A percentile compares a stretch with the other conserved stretches of the same genome.
These are phyloP conservation scores for Ilyonectria mors-panacis DNA, from an alignment of 2,329 filamentous ascomycete genomes.

Conservation along the genomic window DNA sequence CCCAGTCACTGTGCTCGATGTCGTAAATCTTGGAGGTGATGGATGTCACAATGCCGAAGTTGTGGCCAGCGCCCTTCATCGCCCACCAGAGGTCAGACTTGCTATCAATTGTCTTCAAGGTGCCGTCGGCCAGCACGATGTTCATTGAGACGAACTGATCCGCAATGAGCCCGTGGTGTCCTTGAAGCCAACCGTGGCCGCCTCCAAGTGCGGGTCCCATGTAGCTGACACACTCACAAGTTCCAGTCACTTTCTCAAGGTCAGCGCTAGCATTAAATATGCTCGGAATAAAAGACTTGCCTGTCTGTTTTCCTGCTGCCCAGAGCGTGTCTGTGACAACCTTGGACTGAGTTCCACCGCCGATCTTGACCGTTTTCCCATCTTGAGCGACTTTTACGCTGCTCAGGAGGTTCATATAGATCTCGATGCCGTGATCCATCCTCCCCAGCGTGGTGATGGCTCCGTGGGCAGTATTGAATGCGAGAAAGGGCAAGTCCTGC, in stretches of 20 bases:
- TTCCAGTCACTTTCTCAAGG: slow-evolving; percentile 39
- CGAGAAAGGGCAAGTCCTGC: slow-evolving; percentile 64
- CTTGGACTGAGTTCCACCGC: slow-evolving; percentile 63
- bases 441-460: slow-evolving; percentile 63
- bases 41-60: slow-evolving; percentile 53
- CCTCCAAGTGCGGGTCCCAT: slow-evolving; percentile 51
- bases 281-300: slow-evolving; percentile 42
- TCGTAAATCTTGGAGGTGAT: slow-evolving; percentile 51
- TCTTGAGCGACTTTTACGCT: slow-evolving; percentile 59
- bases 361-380: slow-evolving; percentile 62
- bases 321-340: slow-evolving; percentile 64
- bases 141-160: slow-evolving; percentile 54
- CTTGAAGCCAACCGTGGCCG: slow-evolving; percentile 51
- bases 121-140: slow-evolving; percentile 52
- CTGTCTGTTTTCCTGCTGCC: slow-evolving; percentile 65
- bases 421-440: slow-evolving; percentile 66
- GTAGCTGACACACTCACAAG: slow-evolving; percentile 48
- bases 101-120: slow-evolving; percentile 40
- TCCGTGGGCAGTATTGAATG: slow-evolving; percentile 68
- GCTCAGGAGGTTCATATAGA: slow-evolving; percentile 62
- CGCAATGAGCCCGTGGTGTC: slow-evolving; percentile 48
- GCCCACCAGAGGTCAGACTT: slow-evolving; percentile 54
- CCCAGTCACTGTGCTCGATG: slow-evolving; percentile 44
- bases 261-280: background rate
- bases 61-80: slow-evolving; percentile 52